Evolutionary conservation across 192 early-diverging fungal species (phyloP), one percentile per base, ranked within the genome.

Genomic region (Endogone sp.): DNA sequence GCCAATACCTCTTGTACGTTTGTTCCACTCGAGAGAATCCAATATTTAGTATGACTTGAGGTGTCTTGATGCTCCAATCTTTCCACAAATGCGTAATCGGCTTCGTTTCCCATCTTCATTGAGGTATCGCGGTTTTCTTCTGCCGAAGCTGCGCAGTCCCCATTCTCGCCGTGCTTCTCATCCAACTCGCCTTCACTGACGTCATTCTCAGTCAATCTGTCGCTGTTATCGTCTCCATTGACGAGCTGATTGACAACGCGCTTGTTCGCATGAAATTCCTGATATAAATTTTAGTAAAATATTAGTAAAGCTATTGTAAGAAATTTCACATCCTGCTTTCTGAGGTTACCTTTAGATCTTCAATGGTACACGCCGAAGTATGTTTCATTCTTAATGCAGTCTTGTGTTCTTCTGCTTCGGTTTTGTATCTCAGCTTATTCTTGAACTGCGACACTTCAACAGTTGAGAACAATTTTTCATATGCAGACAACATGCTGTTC

Each of bases 21-120:
- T 11, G 60, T 69, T 23, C 68, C 68, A 70, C 68, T 70, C 29
- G 68, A 64, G 54, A 70, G 63, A 28, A 64, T 63, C 68, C 68
- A 64, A 13, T 56, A 63, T 55, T 26, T 30, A 0, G 62, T 70
- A 3, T 55, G 68, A 64, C 25, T 2, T 70, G 63, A 56, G 29
- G 62, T 27, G 26, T 70, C 61, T 28, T 49, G 37, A 49, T 44
- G 61, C 29, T 70, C 68, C 54, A 56, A 9, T 56, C 68, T 70
- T 56, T 70, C 62, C 21, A 70, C 44, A 70, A 65, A 64, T 56
- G 37, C 37, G 37, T 49, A 49, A 49, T 49, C 37, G 37, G 37
- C 37, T 49, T 49, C 37, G 37, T 49, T 49, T 49, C 37, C 37
- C 37, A 49, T 49, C 37, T 49, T 49, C 1, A 49, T 49, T 49